A percentile compares a stretch with the other conserved stretches of the same genome.
Evolutionary conservation across 2,329 filamentous ascomycete species (phyloP).

Genomic region (Exophiala xenobiotica): DNA sequence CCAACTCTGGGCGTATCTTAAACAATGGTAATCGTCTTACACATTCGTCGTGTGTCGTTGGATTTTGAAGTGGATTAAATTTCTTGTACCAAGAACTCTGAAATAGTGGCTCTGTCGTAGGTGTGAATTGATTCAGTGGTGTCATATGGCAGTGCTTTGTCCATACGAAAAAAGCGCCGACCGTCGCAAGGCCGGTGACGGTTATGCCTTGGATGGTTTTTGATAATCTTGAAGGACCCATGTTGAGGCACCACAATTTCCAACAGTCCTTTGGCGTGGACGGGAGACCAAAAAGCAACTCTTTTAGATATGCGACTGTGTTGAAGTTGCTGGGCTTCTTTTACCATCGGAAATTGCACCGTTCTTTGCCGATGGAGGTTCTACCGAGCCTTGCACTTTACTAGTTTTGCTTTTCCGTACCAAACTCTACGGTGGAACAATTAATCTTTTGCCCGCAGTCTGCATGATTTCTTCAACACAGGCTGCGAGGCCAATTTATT

Average conservation of each 20-base stretch:
- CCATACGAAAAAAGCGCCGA: constrained; percentile 53
- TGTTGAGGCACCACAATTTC: neutral
- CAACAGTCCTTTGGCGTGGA: too few relatives aligned
- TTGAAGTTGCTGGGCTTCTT: too few relatives aligned
- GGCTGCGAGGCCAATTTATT: neutral
- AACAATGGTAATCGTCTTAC: constrained; percentile 62
- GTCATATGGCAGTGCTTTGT: constrained; percentile 57
- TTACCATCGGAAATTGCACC: too few relatives aligned
- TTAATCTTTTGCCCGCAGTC: too few relatives aligned
- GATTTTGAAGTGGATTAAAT: constrained; percentile 63
- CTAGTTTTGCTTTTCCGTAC: neutral
- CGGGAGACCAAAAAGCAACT: too few relatives aligned
- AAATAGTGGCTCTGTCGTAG: constrained; percentile 62
- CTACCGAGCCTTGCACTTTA: too few relatives aligned
- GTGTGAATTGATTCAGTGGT: constrained; percentile 55
- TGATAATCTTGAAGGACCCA: constrained; percentile 19
- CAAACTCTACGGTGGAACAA: too few relatives aligned
- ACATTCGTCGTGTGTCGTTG: constrained; percentile 63
- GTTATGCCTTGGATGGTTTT: constrained; percentile 44
- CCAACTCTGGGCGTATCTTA: constrained; percentile 64
- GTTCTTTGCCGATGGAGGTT: neutral
- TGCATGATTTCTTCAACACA: neutral
- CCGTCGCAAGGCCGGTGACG: constrained; percentile 49
- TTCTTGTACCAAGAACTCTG: constrained; percentile 55
- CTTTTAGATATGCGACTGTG: too few relatives aligned